Evolutionary conservation across 2,329 filamentous ascomycete species (phyloP).

Genomic region (Calonectria pauciramosa): DNA sequence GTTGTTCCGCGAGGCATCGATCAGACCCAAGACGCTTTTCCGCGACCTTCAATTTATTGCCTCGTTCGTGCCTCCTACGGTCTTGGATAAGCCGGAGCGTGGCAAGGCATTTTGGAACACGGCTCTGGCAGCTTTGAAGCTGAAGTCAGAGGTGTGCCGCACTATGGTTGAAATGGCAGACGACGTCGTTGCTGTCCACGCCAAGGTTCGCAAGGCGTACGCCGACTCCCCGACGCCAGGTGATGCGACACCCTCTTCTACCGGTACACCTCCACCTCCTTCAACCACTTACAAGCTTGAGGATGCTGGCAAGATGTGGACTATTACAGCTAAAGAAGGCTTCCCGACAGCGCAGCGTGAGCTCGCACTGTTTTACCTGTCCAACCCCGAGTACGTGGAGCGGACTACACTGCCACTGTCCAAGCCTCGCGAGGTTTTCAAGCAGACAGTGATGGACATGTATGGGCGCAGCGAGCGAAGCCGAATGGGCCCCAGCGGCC

Average conservation of each 20-base stretch:
- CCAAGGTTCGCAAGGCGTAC: constrained; percentile 69
- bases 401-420: constrained; percentile 87
- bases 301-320: constrained; percentile 90
- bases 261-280: constrained; percentile 60
- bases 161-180: constrained; percentile 78
- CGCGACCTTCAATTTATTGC: constrained; percentile 84
- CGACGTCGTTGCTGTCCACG: constrained; percentile 71
- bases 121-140: constrained; percentile 85
- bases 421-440: constrained; percentile 90
- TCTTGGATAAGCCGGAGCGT: constrained; percentile 73
- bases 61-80: constrained; percentile 71
- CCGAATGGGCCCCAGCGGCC: constrained; percentile 39
- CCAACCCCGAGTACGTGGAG: constrained; percentile 86
- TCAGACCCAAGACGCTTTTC: constrained; percentile 85
- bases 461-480: constrained; percentile 61
- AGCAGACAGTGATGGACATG: constrained; percentile 84
- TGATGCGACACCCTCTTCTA: constrained; percentile 51
- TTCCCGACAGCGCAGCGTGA: constrained; percentile 88
- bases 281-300: constrained; percentile 77
- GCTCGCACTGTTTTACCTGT: constrained; percentile 92
- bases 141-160: constrained; percentile 89
- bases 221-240: constrained; percentile 48
- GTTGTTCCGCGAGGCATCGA: constrained; percentile 75
- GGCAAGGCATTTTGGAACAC: constrained; percentile 92
- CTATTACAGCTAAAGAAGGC: constrained; percentile 94